These are phyloP conservation scores for Melaleuca quinquenervia DNA, from an alignment of 345 rosid species.

Conservation along the genomic window DNA sequence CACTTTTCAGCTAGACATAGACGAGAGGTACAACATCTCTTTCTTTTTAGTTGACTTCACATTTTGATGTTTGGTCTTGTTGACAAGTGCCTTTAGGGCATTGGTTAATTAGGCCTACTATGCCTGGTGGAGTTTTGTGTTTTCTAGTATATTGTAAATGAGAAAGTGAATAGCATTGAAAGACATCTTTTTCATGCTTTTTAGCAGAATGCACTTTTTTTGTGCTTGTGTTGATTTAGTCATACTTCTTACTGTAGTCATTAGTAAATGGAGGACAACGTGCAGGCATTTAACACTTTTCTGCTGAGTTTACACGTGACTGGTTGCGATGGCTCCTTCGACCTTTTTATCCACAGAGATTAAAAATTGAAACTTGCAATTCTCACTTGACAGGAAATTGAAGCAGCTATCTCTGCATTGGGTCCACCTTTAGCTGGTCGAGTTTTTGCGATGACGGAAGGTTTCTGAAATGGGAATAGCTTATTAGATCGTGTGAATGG, in stretches of 20 bases:
- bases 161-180: background rate
- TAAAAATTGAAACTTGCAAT: background rate
- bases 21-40: constrained; percentile 34
- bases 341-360: background rate
- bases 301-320: background rate
- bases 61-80: background rate
- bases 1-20: constrained; percentile 90
- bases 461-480: constrained; percentile 26
- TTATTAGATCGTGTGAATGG: background rate
- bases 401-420: constrained; percentile 52
- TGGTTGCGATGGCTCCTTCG: background rate
- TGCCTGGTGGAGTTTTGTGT: background rate
- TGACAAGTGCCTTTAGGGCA: background rate
- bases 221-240: background rate
- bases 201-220: background rate
- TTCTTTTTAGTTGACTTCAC: constrained; percentile 1
- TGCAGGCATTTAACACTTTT: background rate
- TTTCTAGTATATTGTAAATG: background rate
- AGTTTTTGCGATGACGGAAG: constrained; percentile 72
- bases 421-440: constrained; percentile 59
- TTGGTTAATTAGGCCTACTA: background rate
- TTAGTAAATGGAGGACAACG: background rate
- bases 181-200: background rate
- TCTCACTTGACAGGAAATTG: constrained; percentile 44
- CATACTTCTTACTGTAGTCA: background rate